Percentiles rank a stretch among this genome's conserved stretches.
Evolutionary conservation across 352 stramenopile genomes (phyloP).

Genomic region (Globisporangium nagaii): DNA sequence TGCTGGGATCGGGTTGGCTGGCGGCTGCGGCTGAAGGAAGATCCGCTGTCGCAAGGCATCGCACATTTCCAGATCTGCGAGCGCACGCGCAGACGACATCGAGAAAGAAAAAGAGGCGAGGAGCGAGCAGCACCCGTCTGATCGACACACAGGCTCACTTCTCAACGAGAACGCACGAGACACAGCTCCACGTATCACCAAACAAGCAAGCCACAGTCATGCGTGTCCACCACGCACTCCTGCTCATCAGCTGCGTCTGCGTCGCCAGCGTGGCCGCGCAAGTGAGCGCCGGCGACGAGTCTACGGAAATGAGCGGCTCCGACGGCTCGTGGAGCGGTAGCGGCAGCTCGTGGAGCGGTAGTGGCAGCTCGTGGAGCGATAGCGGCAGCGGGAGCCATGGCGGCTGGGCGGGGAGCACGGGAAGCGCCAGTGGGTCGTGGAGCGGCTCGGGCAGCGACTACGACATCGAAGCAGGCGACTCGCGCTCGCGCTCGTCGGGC

Average conservation of each 20-base stretch:
- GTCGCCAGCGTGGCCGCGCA: neutral
- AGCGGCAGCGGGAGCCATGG: neutral
- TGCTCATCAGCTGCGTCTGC: neutral
- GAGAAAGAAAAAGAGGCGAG: too few relatives aligned
- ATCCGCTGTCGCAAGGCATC: too few relatives aligned
- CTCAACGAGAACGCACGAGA: neutral
- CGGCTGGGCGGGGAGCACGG: too few relatives aligned
- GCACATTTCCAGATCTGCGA: too few relatives aligned
- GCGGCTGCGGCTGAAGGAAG: too few relatives aligned
- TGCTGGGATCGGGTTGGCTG: too few relatives aligned
- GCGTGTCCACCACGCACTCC: neutral
- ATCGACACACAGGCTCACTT: too few relatives aligned
- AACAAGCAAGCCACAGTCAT: neutral
- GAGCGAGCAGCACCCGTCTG: too few relatives aligned
- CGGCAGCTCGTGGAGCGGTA: neutral
- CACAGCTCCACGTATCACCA: neutral
- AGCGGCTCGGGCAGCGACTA: neutral
- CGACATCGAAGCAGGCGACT: neutral
- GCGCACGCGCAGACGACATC: too few relatives aligned
- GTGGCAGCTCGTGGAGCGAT: neutral
- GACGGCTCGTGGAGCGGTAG: neutral
- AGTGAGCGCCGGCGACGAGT: neutral
- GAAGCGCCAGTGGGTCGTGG: too few relatives aligned
- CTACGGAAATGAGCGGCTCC: neutral
- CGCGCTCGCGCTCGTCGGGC: neutral